phyloP scores from a whole-genome alignment of 768 basidiomycete species.

The Wakefieldia striispora region DNA sequence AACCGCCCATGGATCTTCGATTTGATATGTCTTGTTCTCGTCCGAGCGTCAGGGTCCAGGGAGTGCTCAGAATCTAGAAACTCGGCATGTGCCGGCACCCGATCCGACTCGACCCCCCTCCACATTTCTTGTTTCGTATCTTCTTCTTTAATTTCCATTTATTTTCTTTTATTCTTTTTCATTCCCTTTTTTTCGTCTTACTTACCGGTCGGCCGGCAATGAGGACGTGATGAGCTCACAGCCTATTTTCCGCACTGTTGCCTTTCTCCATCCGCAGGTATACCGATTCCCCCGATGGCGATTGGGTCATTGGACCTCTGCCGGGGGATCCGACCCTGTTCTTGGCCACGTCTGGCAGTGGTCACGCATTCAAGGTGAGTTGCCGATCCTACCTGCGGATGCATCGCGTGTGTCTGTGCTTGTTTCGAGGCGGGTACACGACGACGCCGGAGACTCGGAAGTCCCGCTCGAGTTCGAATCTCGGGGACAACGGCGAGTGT shows the following conservation, averaged over 20 bases:
- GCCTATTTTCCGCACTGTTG: background rate
- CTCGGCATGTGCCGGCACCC: background rate
- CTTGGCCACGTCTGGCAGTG: conserved; percentile 85
- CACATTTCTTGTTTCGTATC: background rate
- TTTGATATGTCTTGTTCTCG: background rate
- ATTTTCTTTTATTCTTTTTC: background rate
- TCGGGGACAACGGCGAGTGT: too few species aligned
- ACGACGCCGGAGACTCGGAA: too few species aligned
- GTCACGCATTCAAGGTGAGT: conserved; percentile 81
- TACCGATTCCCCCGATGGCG: conserved; percentile 78
- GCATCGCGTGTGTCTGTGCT: too few species aligned
- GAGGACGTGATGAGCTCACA: too few species aligned
- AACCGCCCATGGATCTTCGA: background rate
- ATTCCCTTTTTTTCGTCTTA: background rate
- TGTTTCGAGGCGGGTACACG: too few species aligned
- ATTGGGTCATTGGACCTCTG: conserved; percentile 87
- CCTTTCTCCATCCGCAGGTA: conserved; percentile 56
- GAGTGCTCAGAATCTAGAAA: too few species aligned
- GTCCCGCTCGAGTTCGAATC: too few species aligned
- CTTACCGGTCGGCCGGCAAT: too few species aligned
- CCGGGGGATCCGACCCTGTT: conserved; percentile 58
- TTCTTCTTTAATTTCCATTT: background rate
- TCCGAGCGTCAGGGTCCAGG: too few species aligned
- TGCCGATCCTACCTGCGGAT: background rate
- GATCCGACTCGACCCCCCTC: conserved; percentile 2